Base-by-base conservation (phyloP, 768 basidiomycete species). In the Infundibulicybe gibba region DNA sequence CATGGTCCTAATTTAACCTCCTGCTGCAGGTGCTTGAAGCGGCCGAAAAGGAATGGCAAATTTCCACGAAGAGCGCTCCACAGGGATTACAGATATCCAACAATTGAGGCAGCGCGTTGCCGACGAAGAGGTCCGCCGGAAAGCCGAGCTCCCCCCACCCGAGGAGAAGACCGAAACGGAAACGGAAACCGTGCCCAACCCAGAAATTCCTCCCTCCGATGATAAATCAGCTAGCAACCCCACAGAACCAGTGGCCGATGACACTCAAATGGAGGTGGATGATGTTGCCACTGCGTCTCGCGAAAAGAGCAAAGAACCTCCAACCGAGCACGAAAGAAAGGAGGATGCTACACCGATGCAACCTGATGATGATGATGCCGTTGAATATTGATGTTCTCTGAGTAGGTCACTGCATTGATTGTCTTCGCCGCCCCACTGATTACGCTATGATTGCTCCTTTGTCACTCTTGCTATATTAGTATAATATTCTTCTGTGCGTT, bases 311-410 rank as follows among this genome's bases (percentile, higher is more conserved):
- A 70, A 71, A 54, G 70, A 75, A 45, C 57, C 58, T 32, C 48
- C 55, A 49, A 49, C 58, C 40, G 73, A 72, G 51, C 54, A 60
- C 39, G 75, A 77, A 50, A 74, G 74, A 57, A 79, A 80, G 56
- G 80, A 80, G 42, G 79, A 81, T 46, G 54, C 72, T 21, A 62
- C 72, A 32, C 61, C 73, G 6, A 75, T 78, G 67, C 80, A 76
- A 53, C 82, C 79, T 41, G 85, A 88, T 48, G 87, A 86, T 52
- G 87, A 89, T 52, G 87, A 89, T 59, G 87, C 85, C 10, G 85
- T 90, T 39, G 87, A 90, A 67, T 90, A 89, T 68, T 88, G 74
- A 65, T 60, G 8, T 25, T 3, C 48, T 55, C 51, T 50, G 32
- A 57, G 42, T 45, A 56, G 49, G 53, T 56, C 58, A 41, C 30